Base-by-base conservation (phyloP, 345 rosid species). In the Adansonia digitata region DNA sequence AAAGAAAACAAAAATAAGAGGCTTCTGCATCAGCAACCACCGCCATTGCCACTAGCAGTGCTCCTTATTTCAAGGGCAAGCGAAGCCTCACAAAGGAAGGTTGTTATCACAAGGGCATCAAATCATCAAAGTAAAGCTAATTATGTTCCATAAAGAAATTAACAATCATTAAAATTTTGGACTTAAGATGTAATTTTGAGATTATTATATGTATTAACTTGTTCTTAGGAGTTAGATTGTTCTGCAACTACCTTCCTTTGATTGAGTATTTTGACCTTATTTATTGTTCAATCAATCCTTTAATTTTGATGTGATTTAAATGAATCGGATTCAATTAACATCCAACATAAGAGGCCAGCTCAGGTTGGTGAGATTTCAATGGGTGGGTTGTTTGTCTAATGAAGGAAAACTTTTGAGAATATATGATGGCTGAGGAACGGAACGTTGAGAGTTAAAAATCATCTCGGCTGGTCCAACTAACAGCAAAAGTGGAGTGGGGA, bases 361-460 rank as follows among this genome's bases (percentile, higher is more conserved):
- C 5, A 2, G 26, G 55, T 64, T 34, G 76, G 60, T 79, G 78
- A 79, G 76, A 42, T 27, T 48, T 66, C 18, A 59, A 73, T 17
- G n/a, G 24, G 40, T 10, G 14, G 14, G 1, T 60, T 29, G 27
- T 31, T 26, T 67, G 72, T 67, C 15, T 68, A 46, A 27, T 45
- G 71, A 67, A 26, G 43, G 37, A 43, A 15, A 45, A 42, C 11
- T 27, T n/a, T 17, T 34, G 15, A 65, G 53, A 40, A 68, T 37
- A 31, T 22, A 18, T 55, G 27, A 72, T 15, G 18, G 13, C n/a
- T 17, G 4, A 39, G 34, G 48, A 60, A 49, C 39, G 17, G 27
- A 43, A 45, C 49, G 45, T 45, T 18, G 59, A n/a, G 52, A 26
- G 63, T 24, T 9, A 17, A 40, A 65, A 34, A 29, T 74, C 59